Evolutionary conservation across 192 early-diverging fungal genomes (phyloP).

Genomic region (Jimgerdemannia lactiflua): DNA sequence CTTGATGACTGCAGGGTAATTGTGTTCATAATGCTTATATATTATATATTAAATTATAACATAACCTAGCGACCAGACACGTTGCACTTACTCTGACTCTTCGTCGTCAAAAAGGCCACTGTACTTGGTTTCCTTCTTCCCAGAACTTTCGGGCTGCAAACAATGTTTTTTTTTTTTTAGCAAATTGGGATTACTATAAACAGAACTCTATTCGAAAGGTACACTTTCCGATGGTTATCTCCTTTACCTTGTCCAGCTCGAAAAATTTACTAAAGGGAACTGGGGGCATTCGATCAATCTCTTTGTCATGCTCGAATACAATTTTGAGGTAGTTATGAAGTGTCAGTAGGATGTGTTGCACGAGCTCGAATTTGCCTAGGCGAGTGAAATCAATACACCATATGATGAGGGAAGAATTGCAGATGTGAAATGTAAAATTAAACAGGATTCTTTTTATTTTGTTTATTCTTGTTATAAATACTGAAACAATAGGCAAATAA

Average conservation of each 20-base stretch:
- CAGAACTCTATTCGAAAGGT: not conserved
- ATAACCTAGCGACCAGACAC: not conserved
- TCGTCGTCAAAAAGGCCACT: constrained; percentile 58
- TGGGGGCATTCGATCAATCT: constrained; percentile 51
- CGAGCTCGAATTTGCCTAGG: constrained; percentile 60
- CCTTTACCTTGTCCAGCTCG: constrained; percentile 43
- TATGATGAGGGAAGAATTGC: too few species aligned
- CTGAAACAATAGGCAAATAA: too few species aligned
- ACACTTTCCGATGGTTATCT: not conserved
- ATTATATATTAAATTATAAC: not conserved
- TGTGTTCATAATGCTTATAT: not conserved
- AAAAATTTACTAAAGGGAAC: constrained; percentile 62
- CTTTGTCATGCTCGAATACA: constrained; percentile 45
- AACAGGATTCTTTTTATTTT: too few species aligned
- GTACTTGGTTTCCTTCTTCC: constrained; percentile 28
- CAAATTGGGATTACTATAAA: not conserved
- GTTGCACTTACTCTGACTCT: constrained; percentile 2
- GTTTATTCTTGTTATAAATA: too few species aligned
- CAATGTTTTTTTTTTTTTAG: too few species aligned
- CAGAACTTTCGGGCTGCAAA: not conserved
- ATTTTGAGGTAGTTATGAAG: constrained; percentile 64
- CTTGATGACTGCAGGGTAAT: constrained; percentile 14
- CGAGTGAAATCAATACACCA: not conserved
- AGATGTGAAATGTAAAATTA: too few species aligned
- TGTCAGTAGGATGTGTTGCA: constrained; percentile 57